These are phyloP conservation scores for Sapria himalayana DNA, from an alignment of 345 rosid species.

Conservation along the genomic window DNA sequence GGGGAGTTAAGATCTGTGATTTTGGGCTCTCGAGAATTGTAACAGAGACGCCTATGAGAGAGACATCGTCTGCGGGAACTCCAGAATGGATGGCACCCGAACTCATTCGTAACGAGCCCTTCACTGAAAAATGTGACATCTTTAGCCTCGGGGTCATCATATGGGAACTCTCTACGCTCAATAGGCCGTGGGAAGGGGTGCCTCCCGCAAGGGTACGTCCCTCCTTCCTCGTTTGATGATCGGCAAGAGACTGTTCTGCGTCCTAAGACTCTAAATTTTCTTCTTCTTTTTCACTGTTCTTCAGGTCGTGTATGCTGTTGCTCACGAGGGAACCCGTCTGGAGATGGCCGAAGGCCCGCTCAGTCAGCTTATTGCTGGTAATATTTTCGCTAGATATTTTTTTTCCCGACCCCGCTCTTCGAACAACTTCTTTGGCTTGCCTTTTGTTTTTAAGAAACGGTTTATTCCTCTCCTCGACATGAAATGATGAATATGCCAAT, in stretches of 20 bases:
- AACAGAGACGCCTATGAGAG: conserved; percentile 48
- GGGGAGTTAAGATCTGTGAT: conserved; percentile 88
- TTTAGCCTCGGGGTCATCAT: conserved; percentile 95
- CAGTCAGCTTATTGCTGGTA: conserved; percentile 81
- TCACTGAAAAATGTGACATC: conserved; percentile 91
- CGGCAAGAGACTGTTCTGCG: background rate
- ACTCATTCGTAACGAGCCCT: conserved; percentile 73
- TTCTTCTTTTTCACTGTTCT: background rate
- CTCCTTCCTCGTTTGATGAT: background rate
- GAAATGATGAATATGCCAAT: too few species aligned
- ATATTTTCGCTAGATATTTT: too few species aligned
- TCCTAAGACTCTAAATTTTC: background rate
- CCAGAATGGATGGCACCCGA: conserved; percentile 99
- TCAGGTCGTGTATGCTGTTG: conserved; percentile 85
- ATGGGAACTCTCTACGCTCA: conserved; percentile 93
- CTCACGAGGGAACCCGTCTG: conserved; percentile 66
- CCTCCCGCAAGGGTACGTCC: conserved; percentile 66
- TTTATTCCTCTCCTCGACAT: too few species aligned
- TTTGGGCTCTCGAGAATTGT: conserved; percentile 89
- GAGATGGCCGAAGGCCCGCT: conserved; percentile 83
- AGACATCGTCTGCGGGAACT: conserved; percentile 81
- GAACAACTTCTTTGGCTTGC: too few species aligned
- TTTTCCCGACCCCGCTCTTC: too few species aligned
- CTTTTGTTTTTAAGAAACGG: too few species aligned
- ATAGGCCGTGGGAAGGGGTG: conserved; percentile 93